A percentile compares a stretch with the other conserved stretches of the same genome.
These are phyloP conservation scores for Helichrysum umbraculigerum DNA, from an alignment of 129 eudicot genomes.

Conservation along the genomic window DNA sequence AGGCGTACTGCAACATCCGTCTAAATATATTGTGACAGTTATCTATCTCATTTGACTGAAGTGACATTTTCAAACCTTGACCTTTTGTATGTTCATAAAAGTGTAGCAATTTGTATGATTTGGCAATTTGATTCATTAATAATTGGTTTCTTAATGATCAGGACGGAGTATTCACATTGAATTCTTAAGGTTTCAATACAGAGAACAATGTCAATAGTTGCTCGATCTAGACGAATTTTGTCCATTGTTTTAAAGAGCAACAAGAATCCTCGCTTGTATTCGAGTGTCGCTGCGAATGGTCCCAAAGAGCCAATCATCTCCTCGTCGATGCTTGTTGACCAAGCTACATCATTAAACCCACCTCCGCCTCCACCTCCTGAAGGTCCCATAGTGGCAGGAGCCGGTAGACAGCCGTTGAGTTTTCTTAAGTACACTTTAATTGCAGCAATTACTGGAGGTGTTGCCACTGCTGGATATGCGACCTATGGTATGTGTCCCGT, in stretches of 20 bases:
- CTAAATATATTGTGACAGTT: too few species aligned
- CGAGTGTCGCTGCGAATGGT: conserved; percentile 41
- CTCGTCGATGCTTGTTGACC: conserved; percentile 30
- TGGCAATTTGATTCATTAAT: neutral
- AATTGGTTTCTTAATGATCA: neutral
- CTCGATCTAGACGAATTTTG: conserved; percentile 44
- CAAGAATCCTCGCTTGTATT: conserved; percentile 39
- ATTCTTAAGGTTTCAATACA: conserved; percentile 8
- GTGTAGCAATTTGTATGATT: too few species aligned
- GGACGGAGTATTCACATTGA: neutral
- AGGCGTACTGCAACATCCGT: too few species aligned
- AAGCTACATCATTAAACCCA: conserved; percentile 22
- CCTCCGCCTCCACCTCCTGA: conserved; percentile 35
- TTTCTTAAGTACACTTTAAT: conserved; percentile 55
- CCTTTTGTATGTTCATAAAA: too few species aligned
- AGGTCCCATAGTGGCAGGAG: conserved; percentile 28
- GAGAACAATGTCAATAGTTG: conserved; percentile 53
- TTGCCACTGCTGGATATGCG: conserved; percentile 75
- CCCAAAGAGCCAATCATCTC: conserved; percentile 49
- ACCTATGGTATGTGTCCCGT: conserved; percentile 54
- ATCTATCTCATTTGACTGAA: too few species aligned
- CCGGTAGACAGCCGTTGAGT: conserved; percentile 41
- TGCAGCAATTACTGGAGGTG: conserved; percentile 63
- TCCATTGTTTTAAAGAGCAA: conserved; percentile 37
- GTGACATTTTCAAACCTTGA: too few species aligned